Base-by-base conservation (phyloP, 176 grass and related monocot species). In the Zoysia japonica region DNA sequence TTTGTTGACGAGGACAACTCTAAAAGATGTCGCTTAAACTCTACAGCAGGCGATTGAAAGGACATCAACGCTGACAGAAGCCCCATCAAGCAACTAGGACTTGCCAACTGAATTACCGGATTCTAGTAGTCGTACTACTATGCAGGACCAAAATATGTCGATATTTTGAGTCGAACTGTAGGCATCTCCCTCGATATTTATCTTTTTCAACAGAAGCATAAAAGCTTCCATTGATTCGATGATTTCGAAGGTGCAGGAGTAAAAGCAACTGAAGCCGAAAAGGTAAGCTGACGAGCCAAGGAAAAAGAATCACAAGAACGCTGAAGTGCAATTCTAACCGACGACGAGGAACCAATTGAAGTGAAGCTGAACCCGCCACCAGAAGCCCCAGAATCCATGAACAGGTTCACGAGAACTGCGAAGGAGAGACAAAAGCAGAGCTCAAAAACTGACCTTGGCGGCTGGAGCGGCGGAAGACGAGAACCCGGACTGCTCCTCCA, bases 1-100 rank as follows among this genome's bases (percentile, higher is more conserved):
- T 68, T 43, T 84, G 49, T 70, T 68, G 75, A 85, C 77, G 28
- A 15, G n/a, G 5, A 67, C 71, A 81, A 77, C 12, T 14, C 52
- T 77, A 17, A 37, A 51, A 6, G 49, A 68, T 35, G 74, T 51
- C 85, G 74, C 82, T 57, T 72, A 8, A 77, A 59, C 57, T 61
- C 60, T 20, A 51, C 50, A 28, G 13, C n/a, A 52, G 66, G 28
- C 28, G 28, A 28, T 28, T 28, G 28, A 28, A 28, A 28, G 28
- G 28, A 76, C 65, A 51, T 11, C 46, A 39, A 69, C 28, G 28
- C 28, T 47, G 76, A 88, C 56, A 8, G 70, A 1, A 69, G 10
- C 19, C 42, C 65, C 47, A 19, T 80, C 40, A 43, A 70, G 45
- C 28, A 47, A 88, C 45, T 74, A 9, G 0, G 70, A 80, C 70